Percentiles rank a stretch among this genome's conserved stretches.
These are phyloP conservation scores for Aulographum hederae DNA, from an alignment of 2,329 filamentous ascomycete species.

Conservation along the genomic window DNA sequence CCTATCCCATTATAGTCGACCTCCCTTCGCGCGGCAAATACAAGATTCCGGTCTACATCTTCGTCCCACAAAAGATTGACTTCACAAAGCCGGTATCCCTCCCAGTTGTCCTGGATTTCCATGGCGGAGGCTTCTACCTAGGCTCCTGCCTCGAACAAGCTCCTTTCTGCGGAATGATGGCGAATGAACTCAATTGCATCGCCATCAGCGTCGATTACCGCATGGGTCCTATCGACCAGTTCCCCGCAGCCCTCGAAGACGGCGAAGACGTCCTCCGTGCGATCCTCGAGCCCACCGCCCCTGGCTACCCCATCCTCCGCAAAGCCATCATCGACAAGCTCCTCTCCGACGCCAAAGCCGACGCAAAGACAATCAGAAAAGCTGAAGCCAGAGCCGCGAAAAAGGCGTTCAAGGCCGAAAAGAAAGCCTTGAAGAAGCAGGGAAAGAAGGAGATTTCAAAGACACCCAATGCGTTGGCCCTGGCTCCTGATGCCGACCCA, in stretches of 20 bases:
- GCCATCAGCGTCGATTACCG: conserved; percentile 30
- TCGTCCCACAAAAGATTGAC: conserved; percentile 19
- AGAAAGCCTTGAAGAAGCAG: too few relatives aligned
- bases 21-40: conserved; percentile 19
- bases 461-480: background rate
- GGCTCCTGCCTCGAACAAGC: conserved; percentile 25
- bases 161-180: conserved; percentile 27
- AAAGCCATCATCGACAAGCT: conserved; percentile 12
- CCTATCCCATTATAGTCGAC: conserved; percentile 22
- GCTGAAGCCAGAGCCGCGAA: conserved; percentile 3
- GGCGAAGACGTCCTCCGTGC: conserved; percentile 26
- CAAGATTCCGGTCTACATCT: conserved; percentile 22
- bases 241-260: conserved; percentile 28
- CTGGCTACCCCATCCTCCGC: conserved; percentile 12
- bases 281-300: conserved; percentile 18
- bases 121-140: conserved; percentile 25
- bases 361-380: conserved; percentile 7
- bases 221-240: conserved; percentile 27
- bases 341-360: too few relatives aligned
- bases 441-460: background rate
- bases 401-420: conserved; percentile 6
- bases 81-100: conserved; percentile 8
- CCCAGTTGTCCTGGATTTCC: conserved; percentile 23
- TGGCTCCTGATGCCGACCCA: conserved; percentile 4
- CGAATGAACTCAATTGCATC: conserved; percentile 21